Base-by-base conservation (phyloP, 2,329 filamentous ascomycete species). In the Pseudogymnoascus verrucosus region DNA sequence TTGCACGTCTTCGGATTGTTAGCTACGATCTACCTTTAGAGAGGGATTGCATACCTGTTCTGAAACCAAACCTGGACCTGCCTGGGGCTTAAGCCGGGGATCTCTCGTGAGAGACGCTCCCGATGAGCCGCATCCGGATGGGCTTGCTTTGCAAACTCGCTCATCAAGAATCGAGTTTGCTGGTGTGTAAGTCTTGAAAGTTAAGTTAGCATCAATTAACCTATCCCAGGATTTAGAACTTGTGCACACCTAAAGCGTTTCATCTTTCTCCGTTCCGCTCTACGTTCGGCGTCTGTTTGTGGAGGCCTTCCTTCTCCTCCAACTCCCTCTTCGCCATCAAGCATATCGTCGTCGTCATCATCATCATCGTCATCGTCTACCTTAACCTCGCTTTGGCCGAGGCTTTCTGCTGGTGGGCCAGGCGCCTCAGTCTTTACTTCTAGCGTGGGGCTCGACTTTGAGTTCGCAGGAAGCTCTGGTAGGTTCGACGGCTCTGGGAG, bases 11-110 rank as follows among this genome's bases (percentile, higher is more conserved):
- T 61, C n/a, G 21, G 34, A 40, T 11, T 39, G 21, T 39, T 5
- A 61, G 62, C 63, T 62, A 47, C 60, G 23, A 37, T 51, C 39
- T 37, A 54, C 64, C 42, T 47, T 23, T 54, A 28, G 57, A 39
- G 42, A 61, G 62, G 16, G n/a, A 57, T 66, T 62, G 72, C 82
- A 70, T 83, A 96, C 93, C 93, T 86, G 77, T 98, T 98, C 76
- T 98, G 93, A 77, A 98, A 98, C 93, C 93, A 98, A 60, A 98
- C 93, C 76, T 98, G 93, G 23, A 98, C 93, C 74, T 98, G 93
- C 66, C 93, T 86, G 39, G 93, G 91, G 71, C 90, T 96, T 60
- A 98, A 78, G 0, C 93, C 93, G 34, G 93, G 93, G 54, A 98
- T 97, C 74, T 97, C 91, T 67, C 89, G 82, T 3, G 93, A 93